Evolutionary conservation across 352 stramenopile species (phyloP).

Genomic region (Phytophthora foliorum): DNA sequence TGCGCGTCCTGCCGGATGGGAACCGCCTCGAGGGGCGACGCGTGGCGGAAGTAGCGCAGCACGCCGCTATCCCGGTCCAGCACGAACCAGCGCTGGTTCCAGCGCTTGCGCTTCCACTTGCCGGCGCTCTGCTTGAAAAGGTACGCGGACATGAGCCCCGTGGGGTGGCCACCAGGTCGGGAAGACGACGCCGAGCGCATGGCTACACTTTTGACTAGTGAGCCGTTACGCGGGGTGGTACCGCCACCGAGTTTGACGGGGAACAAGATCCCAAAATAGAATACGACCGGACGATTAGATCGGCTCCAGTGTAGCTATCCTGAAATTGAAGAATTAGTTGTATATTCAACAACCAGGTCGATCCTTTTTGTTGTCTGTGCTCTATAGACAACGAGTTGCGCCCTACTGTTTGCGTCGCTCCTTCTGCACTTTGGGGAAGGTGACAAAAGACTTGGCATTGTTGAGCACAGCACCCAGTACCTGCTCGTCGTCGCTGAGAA

Average conservation of each 20-base stretch:
- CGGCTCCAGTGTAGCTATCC: no score
- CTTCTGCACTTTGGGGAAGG: slow-evolving; percentile 68
- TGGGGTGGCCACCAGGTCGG: slow-evolving; percentile 16
- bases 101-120: slow-evolving; percentile 83
- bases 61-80: slow-evolving; percentile 70
- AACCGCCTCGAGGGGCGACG: slow-evolving; percentile 60
- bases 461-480: slow-evolving; percentile 50
- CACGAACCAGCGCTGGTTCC: slow-evolving; percentile 88
- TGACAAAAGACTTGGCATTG: slow-evolving; percentile 76
- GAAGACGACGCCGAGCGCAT: slow-evolving; percentile 20
- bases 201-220: not conserved
- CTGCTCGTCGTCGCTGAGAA: slow-evolving; percentile 45
- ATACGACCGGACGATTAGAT: not conserved
- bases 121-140: slow-evolving; percentile 84
- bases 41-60: slow-evolving; percentile 82
- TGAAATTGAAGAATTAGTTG: no score
- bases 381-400: not conserved
- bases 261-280: not conserved
- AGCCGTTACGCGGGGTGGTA: slow-evolving; percentile 1
- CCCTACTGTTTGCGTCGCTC: slow-evolving; percentile 7
- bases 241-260: not conserved
- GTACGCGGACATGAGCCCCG: slow-evolving; percentile 59
- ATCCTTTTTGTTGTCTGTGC: not conserved
- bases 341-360: not conserved
- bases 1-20: slow-evolving; percentile 68